A percentile compares a stretch with the other conserved stretches of the same genome.
These are phyloP conservation scores for Thermomucor indicae-seudaticae DNA, from an alignment of 371 early-diverging fungal species.

Conservation along the genomic window DNA sequence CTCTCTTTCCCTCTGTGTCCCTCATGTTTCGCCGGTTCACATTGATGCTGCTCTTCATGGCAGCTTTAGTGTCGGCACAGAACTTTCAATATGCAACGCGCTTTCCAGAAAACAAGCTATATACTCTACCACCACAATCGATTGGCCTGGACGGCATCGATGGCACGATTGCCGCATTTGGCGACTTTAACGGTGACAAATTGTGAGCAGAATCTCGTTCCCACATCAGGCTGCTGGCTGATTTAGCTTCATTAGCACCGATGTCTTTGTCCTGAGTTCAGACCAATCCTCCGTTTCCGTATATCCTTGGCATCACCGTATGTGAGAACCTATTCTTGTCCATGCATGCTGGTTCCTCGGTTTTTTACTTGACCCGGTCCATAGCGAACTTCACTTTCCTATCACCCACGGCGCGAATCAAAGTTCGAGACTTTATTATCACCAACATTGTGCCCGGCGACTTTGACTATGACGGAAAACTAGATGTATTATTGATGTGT, in stretches of 20 bases:
- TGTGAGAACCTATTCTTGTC: background rate
- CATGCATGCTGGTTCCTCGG: slow-evolving; percentile 4
- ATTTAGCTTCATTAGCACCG: slow-evolving; percentile 50
- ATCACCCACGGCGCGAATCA: slow-evolving; percentile 16
- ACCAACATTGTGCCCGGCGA: slow-evolving; percentile 82
- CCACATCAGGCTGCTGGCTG: background rate
- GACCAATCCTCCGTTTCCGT: slow-evolving; percentile 63
- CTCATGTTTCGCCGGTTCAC: no score
- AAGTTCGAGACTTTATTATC: slow-evolving; percentile 43
- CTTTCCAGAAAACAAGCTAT: slow-evolving; percentile 39
- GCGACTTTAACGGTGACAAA: slow-evolving; percentile 84
- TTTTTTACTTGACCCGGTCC: background rate
- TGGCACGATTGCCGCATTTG: slow-evolving; percentile 80
- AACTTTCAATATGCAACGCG: slow-evolving; percentile 37
- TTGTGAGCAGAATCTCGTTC: slow-evolving; percentile 34
- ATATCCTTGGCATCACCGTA: slow-evolving; percentile 67
- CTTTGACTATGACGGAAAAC: slow-evolving; percentile 79
- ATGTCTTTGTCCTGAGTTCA: slow-evolving; percentile 65
- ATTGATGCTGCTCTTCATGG: no score
- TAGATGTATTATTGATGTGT: slow-evolving; percentile 80
- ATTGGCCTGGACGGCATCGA: slow-evolving; percentile 59
- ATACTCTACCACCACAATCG: slow-evolving; percentile 24
- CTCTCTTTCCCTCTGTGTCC: no score
- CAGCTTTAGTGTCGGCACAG: slow-evolving; percentile 13
- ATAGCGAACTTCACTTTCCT: slow-evolving; percentile 23